These are phyloP conservation scores for Chlorella sp. DNA, from an alignment of 139 green algal species.

Conservation along the genomic window DNA sequence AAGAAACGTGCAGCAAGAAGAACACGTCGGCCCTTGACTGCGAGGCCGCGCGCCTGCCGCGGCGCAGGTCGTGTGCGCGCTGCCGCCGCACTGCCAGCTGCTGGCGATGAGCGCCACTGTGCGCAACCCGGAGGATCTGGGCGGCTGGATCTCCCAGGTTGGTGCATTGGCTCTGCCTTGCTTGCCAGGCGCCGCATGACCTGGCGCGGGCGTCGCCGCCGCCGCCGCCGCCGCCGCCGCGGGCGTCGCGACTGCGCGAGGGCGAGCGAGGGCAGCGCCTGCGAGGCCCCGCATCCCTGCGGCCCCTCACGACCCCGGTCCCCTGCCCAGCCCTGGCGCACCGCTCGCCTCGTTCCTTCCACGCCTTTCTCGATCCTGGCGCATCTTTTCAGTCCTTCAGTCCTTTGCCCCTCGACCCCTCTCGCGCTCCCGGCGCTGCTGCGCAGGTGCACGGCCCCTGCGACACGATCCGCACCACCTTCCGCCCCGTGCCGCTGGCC, in stretches of 20 bases:
- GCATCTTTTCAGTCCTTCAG: too few species aligned
- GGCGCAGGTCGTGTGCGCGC: conserved; percentile 93
- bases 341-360: background rate
- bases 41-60: background rate
- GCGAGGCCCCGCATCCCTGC: too few species aligned
- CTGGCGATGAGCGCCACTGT: conserved; percentile 96
- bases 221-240: too few species aligned
- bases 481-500: conserved; percentile 89
- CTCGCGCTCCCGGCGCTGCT: background rate
- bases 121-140: conserved; percentile 90
- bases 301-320: too few species aligned
- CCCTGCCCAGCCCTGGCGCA: background rate
- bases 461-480: conserved; percentile 77
- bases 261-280: too few species aligned
- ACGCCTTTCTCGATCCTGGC: background rate
- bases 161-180: too few species aligned
- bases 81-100: conserved; percentile 84
- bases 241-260: too few species aligned
- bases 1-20: too few species aligned
- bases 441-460: conserved; percentile 71
- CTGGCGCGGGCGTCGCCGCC: too few species aligned
- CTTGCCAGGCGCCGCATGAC: too few species aligned
- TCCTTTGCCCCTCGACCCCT: too few species aligned
- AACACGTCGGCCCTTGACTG: background rate
- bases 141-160: conserved; percentile 91